A percentile compares a stretch with the other conserved stretches of the same genome.
These are phyloP conservation scores for Sporothrix brasiliensis DNA, from an alignment of 2,329 filamentous ascomycete species.

Conservation along the genomic window DNA sequence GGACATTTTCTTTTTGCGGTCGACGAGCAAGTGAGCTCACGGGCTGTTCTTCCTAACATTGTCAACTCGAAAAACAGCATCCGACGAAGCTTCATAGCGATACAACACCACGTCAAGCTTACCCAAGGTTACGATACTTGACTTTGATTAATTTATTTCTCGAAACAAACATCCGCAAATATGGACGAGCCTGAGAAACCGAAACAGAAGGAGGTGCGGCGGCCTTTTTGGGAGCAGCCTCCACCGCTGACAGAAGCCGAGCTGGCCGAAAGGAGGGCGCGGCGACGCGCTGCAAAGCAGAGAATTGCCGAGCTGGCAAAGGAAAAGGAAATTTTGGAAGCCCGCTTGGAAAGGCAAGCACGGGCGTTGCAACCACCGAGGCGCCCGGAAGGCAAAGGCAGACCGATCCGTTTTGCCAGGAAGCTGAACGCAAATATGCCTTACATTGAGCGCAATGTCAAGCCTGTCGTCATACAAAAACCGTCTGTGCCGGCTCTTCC, in stretches of 20 bases:
- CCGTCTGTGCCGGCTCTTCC: too few species aligned
- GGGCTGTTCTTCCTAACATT: not conserved
- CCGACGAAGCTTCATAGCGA: not conserved
- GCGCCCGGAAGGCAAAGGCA: conserved; percentile 5
- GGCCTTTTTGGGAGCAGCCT: not conserved
- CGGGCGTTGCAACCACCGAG: not conserved
- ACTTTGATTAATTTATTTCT: too few species aligned
- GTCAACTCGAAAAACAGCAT: not conserved
- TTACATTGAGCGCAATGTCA: not conserved
- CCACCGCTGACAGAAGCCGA: not conserved
- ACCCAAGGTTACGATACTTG: too few species aligned
- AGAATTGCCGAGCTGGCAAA: not conserved
- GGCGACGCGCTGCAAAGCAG: not conserved
- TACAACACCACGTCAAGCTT: not conserved
- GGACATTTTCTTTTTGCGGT: not conserved
- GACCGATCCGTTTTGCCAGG: not conserved
- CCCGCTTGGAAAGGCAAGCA: not conserved
- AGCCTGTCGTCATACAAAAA: not conserved
- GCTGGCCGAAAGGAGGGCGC: not conserved
- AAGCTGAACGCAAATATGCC: not conserved
- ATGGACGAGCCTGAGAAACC: not conserved
- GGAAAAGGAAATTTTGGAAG: not conserved
- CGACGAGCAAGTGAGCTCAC: conserved; percentile 1
- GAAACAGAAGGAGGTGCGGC: not conserved
- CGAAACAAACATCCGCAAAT: not conserved